A percentile compares a stretch with the other conserved stretches of the same genome.
phyloP scores from a whole-genome alignment of 495 filamentous ascomycete genomes.

The Aspergillus campestris region DNA sequence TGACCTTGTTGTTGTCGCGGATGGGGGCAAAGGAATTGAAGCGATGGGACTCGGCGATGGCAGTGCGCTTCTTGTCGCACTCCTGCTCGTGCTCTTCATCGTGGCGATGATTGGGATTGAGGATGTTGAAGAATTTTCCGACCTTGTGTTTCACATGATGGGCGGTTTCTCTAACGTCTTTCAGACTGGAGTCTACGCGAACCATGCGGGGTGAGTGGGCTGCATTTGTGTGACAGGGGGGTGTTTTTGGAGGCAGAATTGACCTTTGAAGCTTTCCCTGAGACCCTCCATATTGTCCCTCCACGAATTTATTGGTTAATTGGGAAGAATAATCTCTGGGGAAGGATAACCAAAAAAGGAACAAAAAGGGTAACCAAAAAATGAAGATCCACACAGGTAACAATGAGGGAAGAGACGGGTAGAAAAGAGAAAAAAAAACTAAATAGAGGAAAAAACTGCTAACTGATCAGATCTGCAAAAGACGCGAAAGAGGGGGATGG shows the following conservation, averaged over 20 bases:
- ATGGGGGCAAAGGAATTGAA: conserved; percentile 83
- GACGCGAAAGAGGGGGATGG: too few relatives aligned
- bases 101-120: conserved; percentile 90
- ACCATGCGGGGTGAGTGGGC: conserved; percentile 7
- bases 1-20: conserved; percentile 74
- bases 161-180: conserved; percentile 40
- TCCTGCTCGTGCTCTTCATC: conserved; percentile 84
- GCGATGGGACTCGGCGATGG: conserved; percentile 66
- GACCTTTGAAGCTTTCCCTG: conserved; percentile 29
- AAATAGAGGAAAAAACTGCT: too few relatives aligned
- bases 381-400: too few relatives aligned
- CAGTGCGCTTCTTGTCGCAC: conserved; percentile 70
- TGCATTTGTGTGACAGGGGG: background rate
- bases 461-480: too few relatives aligned
- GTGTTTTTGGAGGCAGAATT: too few relatives aligned
- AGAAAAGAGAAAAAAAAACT: too few relatives aligned
- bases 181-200: conserved; percentile 29
- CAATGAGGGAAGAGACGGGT: too few relatives aligned
- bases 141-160: conserved; percentile 52
- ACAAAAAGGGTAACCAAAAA: too few relatives aligned
- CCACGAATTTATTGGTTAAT: background rate
- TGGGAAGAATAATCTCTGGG: too few relatives aligned
- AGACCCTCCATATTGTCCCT: conserved; percentile 24
- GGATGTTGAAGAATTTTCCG: conserved; percentile 61
- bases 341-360: too few relatives aligned